Percentiles rank a stretch among this genome's conserved stretches.
Conservation (phyloP, 495 filamentous ascomycete genomes). For the Letharia lupina region DNA sequence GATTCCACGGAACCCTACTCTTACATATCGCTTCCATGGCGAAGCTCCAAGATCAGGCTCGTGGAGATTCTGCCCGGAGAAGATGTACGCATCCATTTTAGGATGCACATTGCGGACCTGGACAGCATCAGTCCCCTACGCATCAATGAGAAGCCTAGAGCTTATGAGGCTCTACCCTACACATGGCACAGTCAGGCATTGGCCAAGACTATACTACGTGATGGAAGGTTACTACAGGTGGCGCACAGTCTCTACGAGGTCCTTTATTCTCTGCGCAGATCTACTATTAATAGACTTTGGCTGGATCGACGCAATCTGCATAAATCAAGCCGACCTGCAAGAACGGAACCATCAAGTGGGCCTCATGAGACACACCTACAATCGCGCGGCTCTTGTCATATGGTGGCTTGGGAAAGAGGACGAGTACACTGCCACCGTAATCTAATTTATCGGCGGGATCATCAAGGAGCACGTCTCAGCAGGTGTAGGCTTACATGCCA, state of each 20-base stretch:
- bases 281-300: slow-evolving; percentile 17
- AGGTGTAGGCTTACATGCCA: slow-evolving; percentile 5
- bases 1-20: background rate
- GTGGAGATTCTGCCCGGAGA: background rate
- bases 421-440: slow-evolving; percentile 7
- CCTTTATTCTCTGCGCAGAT: slow-evolving; percentile 13
- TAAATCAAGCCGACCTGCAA: slow-evolving; percentile 25
- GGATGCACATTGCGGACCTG: background rate
- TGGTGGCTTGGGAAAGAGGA: slow-evolving; percentile 27
- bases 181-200: slow-evolving; percentile 3
- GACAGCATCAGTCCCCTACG: background rate
- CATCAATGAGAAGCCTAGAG: background rate
- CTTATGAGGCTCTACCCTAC: slow-evolving; percentile 10
- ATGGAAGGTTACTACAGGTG: slow-evolving; percentile 10
- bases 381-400: slow-evolving; percentile 25
- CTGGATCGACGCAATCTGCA: slow-evolving; percentile 32
- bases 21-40: background rate
- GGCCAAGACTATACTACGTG: background rate
- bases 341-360: slow-evolving; percentile 27
- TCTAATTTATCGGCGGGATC: background rate
- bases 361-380: slow-evolving; percentile 30
- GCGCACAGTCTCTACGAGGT: slow-evolving; percentile 11
- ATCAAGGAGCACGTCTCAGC: slow-evolving; percentile 3
- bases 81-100: slow-evolving; percentile 1
- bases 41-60: slow-evolving; percentile 5